A percentile compares a stretch with the other conserved stretches of the same genome.
phyloP scores from a whole-genome alignment of 208 protist species.

The Acanthamoeba royreba region DNA sequence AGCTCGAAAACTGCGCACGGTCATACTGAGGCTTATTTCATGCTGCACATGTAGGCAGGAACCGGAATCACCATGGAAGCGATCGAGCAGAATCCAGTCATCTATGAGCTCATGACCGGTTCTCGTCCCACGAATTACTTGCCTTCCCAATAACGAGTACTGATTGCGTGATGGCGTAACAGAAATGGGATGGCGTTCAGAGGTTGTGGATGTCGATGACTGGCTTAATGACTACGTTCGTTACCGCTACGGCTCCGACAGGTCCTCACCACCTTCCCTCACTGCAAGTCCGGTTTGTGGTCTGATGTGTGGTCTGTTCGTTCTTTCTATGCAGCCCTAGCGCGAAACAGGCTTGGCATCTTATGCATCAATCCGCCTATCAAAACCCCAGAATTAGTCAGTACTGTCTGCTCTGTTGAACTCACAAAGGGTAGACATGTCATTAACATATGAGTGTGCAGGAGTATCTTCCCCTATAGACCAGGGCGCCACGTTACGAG shows the following conservation, averaged over 20 bases:
- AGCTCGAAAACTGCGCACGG: neutral
- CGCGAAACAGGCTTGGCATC: neutral
- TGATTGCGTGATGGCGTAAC: slow-evolving; percentile 11
- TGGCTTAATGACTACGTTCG: slow-evolving; percentile 56
- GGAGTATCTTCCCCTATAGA: neutral
- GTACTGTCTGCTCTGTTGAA: neutral
- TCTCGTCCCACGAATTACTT: neutral
- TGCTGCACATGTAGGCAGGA: slow-evolving; percentile 42
- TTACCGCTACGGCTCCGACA: slow-evolving; percentile 54
- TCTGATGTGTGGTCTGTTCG: neutral
- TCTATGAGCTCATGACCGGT: slow-evolving; percentile 75
- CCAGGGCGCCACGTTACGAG: neutral
- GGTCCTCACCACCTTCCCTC: neutral
- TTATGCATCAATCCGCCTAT: slow-evolving; percentile 3
- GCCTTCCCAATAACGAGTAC: neutral
- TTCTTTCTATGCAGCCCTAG: neutral
- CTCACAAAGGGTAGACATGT: neutral
- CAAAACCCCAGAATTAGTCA: neutral
- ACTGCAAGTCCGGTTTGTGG: neutral
- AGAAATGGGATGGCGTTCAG: slow-evolving; percentile 63
- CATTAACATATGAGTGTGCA: neutral
- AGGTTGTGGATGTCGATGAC: neutral
- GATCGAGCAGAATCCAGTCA: slow-evolving; percentile 73
- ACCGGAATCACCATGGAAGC: slow-evolving; percentile 75
- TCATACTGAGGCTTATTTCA: neutral